A percentile compares a stretch with the other conserved stretches of the same genome.
Evolutionary conservation across 768 basidiomycete species (phyloP).

Genomic region (Amanita pallidorosea): DNA sequence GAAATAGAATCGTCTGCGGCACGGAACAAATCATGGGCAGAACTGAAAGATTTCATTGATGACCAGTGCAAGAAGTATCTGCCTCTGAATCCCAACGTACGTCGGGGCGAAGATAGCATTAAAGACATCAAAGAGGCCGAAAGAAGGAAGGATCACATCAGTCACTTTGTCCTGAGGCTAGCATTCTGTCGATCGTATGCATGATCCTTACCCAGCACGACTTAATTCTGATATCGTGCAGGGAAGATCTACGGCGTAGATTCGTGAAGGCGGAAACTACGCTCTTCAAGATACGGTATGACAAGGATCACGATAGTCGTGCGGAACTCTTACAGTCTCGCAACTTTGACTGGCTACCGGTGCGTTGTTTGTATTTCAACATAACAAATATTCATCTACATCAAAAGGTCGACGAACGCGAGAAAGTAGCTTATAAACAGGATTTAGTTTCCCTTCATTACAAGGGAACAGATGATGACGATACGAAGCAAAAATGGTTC

Average conservation of each 20-base stretch:
- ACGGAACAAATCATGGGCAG: slow-evolving; percentile 74
- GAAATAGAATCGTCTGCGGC: slow-evolving; percentile 87
- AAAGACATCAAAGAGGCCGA: slow-evolving; percentile 34
- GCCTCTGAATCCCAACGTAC: slow-evolving; percentile 51
- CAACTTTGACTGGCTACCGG: slow-evolving; percentile 57
- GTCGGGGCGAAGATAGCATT: slow-evolving; percentile 23
- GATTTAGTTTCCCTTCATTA: slow-evolving; percentile 42
- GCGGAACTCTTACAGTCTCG: slow-evolving; percentile 53
- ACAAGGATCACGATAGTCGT: slow-evolving; percentile 50
- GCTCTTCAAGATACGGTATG: slow-evolving; percentile 77
- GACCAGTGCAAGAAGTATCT: slow-evolving; percentile 68
- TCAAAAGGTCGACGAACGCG: slow-evolving; percentile 40
- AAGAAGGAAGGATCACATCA: slow-evolving; percentile 74
- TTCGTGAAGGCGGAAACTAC: slow-evolving; percentile 86
- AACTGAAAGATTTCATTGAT: slow-evolving; percentile 53
- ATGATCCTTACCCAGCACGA: neutral
- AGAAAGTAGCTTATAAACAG: slow-evolving; percentile 35
- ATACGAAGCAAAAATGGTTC: slow-evolving; percentile 19
- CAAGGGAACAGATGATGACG: slow-evolving; percentile 22
- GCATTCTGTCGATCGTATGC: slow-evolving; percentile 69
- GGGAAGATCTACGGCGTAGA: slow-evolving; percentile 30
- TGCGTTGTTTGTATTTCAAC: slow-evolving; percentile 17
- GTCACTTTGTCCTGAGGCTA: slow-evolving; percentile 88
- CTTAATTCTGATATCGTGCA: slow-evolving; percentile 12
- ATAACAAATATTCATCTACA: neutral